Evolutionary conservation across 2,329 filamentous ascomycete genomes (phyloP).

Genomic region (Neonectria sp.): DNA sequence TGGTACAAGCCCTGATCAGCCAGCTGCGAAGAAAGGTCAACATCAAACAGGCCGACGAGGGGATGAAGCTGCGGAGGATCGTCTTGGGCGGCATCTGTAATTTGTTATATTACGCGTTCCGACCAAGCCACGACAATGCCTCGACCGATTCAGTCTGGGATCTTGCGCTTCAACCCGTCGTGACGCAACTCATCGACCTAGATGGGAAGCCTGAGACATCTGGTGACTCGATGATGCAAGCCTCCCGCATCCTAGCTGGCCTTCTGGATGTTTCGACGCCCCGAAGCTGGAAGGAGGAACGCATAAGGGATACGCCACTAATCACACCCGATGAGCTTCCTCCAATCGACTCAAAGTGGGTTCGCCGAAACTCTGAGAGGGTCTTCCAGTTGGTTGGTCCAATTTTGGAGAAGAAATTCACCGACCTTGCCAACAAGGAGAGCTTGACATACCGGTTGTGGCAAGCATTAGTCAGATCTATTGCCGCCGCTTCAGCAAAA

Average conservation of each 20-base stretch:
- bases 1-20: slow-evolving; percentile 78
- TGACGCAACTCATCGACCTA: slow-evolving; percentile 68
- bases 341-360: slow-evolving; percentile 87
- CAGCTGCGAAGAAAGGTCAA: slow-evolving; percentile 77
- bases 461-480: slow-evolving; percentile 72
- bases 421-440: slow-evolving; percentile 72
- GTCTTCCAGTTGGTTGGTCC: slow-evolving; percentile 76
- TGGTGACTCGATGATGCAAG: slow-evolving; percentile 69
- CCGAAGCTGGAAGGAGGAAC: slow-evolving; percentile 81
- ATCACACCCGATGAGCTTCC: slow-evolving; percentile 83
- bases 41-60: slow-evolving; percentile 69
- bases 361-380: slow-evolving; percentile 77
- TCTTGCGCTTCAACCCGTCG: slow-evolving; percentile 76
- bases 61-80: slow-evolving; percentile 63
- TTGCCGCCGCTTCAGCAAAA: slow-evolving; percentile 80
- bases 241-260: slow-evolving; percentile 78
- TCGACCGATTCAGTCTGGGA: slow-evolving; percentile 87
- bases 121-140: slow-evolving; percentile 75
- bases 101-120: slow-evolving; percentile 86
- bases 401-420: slow-evolving; percentile 73
- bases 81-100: slow-evolving; percentile 82
- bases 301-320: slow-evolving; percentile 73
- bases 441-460: slow-evolving; percentile 71
- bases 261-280: slow-evolving; percentile 74
- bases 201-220: slow-evolving; percentile 56